Evolutionary conservation across 1,284 basidiomycete genomes (phyloP).

Genomic region (Athelia psychrophila): DNA sequence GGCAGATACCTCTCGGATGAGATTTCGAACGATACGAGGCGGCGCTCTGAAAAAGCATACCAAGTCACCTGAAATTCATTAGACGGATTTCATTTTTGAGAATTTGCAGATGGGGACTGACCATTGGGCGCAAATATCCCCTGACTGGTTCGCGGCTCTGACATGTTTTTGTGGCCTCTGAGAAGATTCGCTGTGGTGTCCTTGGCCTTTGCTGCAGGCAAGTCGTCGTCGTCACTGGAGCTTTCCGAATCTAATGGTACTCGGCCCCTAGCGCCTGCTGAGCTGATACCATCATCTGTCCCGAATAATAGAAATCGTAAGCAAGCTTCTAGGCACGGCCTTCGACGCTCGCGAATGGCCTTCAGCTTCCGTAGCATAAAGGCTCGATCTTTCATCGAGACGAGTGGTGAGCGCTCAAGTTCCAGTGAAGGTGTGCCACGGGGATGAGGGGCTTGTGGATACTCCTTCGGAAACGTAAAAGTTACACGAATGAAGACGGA

Average conservation of each 20-base stretch:
- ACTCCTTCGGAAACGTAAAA: conserved; percentile 85
- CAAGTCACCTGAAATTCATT: conserved; percentile 59
- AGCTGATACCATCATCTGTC: conserved; percentile 39
- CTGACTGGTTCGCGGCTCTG: conserved; percentile 78
- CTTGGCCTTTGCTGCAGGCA: conserved; percentile 40
- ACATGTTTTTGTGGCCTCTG: conserved; percentile 70
- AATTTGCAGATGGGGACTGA: conserved; percentile 25
- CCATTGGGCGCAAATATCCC: conserved; percentile 87
- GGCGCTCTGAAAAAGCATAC: conserved; percentile 83
- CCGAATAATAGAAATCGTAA: conserved; percentile 73
- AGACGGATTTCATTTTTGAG: conserved; percentile 1
- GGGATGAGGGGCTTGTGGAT: conserved; percentile 63
- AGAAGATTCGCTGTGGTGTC: conserved; percentile 51
- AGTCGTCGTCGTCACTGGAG: conserved; percentile 45
- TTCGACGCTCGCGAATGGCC: conserved; percentile 61
- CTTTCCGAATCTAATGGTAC: conserved; percentile 51
- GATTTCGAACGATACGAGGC: conserved; percentile 63
- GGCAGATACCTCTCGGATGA: conserved; percentile 45
- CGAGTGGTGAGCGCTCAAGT: conserved; percentile 79
- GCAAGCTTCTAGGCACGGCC: conserved; percentile 82
- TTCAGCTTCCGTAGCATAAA: conserved; percentile 76
- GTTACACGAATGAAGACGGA: conserved; percentile 86
- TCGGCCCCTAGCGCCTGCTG: conserved; percentile 30
- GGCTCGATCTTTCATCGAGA: conserved; percentile 72
- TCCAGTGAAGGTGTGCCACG: conserved; percentile 76